Percentiles rank a stretch among this genome's conserved stretches.
phyloP scores from a whole-genome alignment of 2,329 filamentous ascomycete genomes.

The Elsinoe arachidis region DNA sequence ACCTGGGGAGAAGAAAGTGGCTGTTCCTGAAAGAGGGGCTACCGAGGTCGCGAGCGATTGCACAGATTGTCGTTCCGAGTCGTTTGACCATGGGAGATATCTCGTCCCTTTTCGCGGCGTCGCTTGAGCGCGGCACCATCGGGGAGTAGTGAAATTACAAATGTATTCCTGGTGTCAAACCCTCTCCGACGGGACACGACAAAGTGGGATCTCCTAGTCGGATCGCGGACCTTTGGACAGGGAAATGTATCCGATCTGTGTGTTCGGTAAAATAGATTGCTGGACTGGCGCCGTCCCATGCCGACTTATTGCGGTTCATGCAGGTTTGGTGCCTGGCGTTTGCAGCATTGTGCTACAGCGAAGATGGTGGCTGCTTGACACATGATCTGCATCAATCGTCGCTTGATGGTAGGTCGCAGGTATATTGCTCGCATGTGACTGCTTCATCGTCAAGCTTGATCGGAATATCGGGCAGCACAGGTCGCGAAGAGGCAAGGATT shows the following conservation, averaged over 20 bases:
- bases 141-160: neutral
- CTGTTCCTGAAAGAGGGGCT: neutral
- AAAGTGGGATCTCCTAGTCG: neutral
- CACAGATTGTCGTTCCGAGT: too few species aligned
- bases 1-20: neutral
- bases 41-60: too few species aligned
- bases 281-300: conserved; percentile 4
- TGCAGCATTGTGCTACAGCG: neutral
- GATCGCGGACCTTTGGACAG: neutral
- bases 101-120: neutral
- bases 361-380: neutral
- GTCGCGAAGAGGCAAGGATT: neutral
- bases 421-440: neutral
- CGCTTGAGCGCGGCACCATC: neutral
- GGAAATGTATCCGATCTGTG: neutral
- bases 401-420: neutral
- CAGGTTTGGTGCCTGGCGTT: neutral
- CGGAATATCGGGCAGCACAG: neutral
- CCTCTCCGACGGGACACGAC: neutral
- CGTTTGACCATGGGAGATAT: neutral
- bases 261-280: conserved; percentile 7
- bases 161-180: neutral
- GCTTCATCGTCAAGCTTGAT: neutral
- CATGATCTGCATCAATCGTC: neutral
- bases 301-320: conserved; percentile 4